A percentile compares a stretch with the other conserved stretches of the same genome.
Evolutionary conservation across 192 early-diverging fungal species (phyloP).

Genomic region (Linnemannia schmuckeri): DNA sequence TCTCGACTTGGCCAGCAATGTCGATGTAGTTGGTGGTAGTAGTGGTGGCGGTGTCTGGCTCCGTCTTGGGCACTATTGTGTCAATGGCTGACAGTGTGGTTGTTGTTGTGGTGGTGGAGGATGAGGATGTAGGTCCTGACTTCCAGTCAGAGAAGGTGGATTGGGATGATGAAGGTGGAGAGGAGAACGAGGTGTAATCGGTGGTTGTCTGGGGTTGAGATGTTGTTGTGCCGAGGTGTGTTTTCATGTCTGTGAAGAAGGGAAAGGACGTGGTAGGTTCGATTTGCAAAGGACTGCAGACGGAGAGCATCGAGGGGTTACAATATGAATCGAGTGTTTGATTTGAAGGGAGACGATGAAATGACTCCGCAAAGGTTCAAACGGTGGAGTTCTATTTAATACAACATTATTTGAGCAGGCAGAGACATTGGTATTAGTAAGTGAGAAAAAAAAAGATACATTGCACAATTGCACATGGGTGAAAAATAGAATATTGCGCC

Average conservation of each 20-base stretch:
- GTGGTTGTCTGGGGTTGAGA: not conserved
- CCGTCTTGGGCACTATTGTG: not conserved
- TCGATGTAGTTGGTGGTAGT: not conserved
- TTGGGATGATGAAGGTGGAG: not conserved
- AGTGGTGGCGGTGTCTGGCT: not conserved
- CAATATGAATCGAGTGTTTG: not conserved
- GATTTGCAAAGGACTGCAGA: slow-evolving; percentile 39
- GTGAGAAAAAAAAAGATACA: not conserved
- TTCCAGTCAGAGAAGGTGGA: not conserved
- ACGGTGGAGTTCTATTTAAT: not conserved
- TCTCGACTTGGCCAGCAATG: slow-evolving; percentile 10
- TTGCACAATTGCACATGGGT: not conserved
- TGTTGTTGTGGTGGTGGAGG: not conserved
- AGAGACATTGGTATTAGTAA: not conserved
- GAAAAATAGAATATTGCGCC: slow-evolving; percentile 6
- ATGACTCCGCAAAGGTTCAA: not conserved
- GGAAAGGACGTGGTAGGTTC: slow-evolving; percentile 25
- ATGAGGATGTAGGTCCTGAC: not conserved
- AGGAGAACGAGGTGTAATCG: not conserved
- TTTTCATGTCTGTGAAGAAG: slow-evolving; percentile 10
- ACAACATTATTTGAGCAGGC: not conserved
- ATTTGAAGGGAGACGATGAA: not conserved
- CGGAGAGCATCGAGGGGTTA: slow-evolving; percentile 22
- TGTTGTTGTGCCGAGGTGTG: slow-evolving; percentile 10
- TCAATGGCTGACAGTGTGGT: not conserved